phyloP scores from a whole-genome alignment of 176 grass and related monocot genomes.

The Oryza longistaminata region DNA sequence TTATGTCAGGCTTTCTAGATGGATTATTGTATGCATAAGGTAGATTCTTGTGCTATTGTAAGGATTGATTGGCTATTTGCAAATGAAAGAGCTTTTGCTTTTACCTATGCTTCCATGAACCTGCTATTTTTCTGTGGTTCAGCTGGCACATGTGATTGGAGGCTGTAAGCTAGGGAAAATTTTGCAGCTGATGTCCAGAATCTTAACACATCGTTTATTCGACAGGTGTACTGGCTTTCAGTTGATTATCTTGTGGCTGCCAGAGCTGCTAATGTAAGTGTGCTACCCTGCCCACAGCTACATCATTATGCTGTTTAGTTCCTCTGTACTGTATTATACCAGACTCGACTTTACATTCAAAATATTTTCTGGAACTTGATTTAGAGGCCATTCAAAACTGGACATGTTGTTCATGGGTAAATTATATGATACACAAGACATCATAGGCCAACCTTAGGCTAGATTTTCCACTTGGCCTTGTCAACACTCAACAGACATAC shows the following conservation, averaged over 20 bases:
- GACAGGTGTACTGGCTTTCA: slow-evolving; percentile 95
- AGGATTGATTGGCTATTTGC: neutral
- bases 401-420: neutral
- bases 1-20: neutral
- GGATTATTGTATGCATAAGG: neutral
- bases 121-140: slow-evolving; percentile 10
- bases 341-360: neutral
- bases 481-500: neutral
- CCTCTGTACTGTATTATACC: slow-evolving; percentile 26
- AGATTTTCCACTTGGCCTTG: neutral
- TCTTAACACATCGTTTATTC: slow-evolving; percentile 40
- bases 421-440: neutral
- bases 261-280: slow-evolving; percentile 75
- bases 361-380: slow-evolving; percentile 10
- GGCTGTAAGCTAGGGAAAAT: neutral
- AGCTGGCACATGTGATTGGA: slow-evolving; percentile 12
- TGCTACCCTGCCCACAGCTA: slow-evolving; percentile 9
- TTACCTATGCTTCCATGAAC: slow-evolving; percentile 4
- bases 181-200: slow-evolving; percentile 22
- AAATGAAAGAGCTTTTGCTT: slow-evolving; percentile 8
- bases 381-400: neutral
- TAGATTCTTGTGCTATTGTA: slow-evolving; percentile 3
- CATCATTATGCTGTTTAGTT: slow-evolving; percentile 25
- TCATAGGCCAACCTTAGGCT: neutral
- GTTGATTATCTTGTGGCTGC: slow-evolving; percentile 87